Conservation (phyloP, 192 early-diverging fungal genomes). For the Dissophora globulifera region DNA sequence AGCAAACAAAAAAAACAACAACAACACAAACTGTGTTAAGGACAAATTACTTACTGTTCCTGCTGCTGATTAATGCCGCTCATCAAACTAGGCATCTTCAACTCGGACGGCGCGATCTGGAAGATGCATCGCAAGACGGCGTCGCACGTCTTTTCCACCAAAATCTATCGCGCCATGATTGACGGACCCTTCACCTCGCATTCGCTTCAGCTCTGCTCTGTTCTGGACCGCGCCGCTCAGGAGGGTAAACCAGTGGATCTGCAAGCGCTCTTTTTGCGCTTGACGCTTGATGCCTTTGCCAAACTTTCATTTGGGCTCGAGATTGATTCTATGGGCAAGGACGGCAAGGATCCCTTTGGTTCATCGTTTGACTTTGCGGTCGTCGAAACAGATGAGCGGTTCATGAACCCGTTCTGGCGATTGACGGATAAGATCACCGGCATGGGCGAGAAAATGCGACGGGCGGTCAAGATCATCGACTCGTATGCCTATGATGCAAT, state of each 20-base stretch:
- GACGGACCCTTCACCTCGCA: slow-evolving; percentile 22
- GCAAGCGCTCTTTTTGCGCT: slow-evolving; percentile 50
- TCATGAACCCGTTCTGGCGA: slow-evolving; percentile 44
- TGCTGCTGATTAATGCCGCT: no score
- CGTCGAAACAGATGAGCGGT: slow-evolving; percentile 14
- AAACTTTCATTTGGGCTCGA: slow-evolving; percentile 46
- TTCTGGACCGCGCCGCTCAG: slow-evolving; percentile 9
- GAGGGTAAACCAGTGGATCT: slow-evolving; percentile 37
- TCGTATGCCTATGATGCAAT: slow-evolving; percentile 37
- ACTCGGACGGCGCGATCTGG: slow-evolving; percentile 58
- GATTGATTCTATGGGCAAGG: slow-evolving; percentile 4
- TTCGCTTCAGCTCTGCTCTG: slow-evolving; percentile 6
- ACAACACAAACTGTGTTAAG: no score
- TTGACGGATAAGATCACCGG: slow-evolving; percentile 40
- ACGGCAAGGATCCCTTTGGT: slow-evolving; percentile 45
- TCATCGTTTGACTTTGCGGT: slow-evolving; percentile 63
- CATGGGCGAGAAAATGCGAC: background rate
- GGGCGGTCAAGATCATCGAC: slow-evolving; percentile 23
- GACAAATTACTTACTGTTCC: no score
- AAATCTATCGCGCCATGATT: slow-evolving; percentile 36
- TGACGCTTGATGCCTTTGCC: slow-evolving; percentile 55
- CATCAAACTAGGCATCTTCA: slow-evolving; percentile 51
- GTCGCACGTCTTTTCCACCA: slow-evolving; percentile 37
- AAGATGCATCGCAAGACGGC: slow-evolving; percentile 58
- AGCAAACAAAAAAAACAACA: background rate